Evolutionary conservation across 768 basidiomycete species (phyloP).

Genomic region (Xerocomellus chrysenteron): DNA sequence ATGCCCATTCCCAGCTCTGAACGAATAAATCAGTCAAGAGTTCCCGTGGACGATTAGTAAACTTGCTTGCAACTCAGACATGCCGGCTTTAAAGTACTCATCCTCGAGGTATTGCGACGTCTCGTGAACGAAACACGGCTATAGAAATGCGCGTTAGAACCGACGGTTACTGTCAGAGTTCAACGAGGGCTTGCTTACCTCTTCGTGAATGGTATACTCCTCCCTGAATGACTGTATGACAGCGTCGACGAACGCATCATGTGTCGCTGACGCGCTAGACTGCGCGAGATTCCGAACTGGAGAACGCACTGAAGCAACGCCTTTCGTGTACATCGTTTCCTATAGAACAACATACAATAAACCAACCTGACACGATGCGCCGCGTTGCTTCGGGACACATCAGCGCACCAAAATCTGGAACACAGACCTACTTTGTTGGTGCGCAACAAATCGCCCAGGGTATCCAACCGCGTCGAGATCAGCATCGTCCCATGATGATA

Average conservation of each 20-base stretch:
- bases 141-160: not conserved
- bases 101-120: slow-evolving; percentile 43
- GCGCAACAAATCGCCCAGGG: slow-evolving; percentile 70
- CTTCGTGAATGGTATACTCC: slow-evolving; percentile 46
- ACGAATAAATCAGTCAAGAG: not conserved
- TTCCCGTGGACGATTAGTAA: not conserved
- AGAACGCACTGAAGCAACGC: slow-evolving; percentile 88
- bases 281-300: slow-evolving; percentile 83
- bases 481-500: slow-evolving; percentile 99
- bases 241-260: slow-evolving; percentile 69
- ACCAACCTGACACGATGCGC: not conserved
- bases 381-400: not conserved
- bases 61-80: slow-evolving; percentile 70
- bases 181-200: slow-evolving; percentile 24
- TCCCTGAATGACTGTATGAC: slow-evolving; percentile 66
- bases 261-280: slow-evolving; percentile 50
- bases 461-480: slow-evolving; percentile 72
- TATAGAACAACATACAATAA: slow-evolving; percentile 29
- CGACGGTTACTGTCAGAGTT: not conserved
- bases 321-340: slow-evolving; percentile 80
- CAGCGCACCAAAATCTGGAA: not conserved
- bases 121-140: slow-evolving; percentile 48
- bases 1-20: slow-evolving; percentile 92
- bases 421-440: slow-evolving; percentile 54
- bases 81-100: slow-evolving; percentile 65